Evolutionary conservation across 2,329 filamentous ascomycete genomes (phyloP), one percentile per base, ranked within the genome.

Genomic region (Orbilia quercus): DNA sequence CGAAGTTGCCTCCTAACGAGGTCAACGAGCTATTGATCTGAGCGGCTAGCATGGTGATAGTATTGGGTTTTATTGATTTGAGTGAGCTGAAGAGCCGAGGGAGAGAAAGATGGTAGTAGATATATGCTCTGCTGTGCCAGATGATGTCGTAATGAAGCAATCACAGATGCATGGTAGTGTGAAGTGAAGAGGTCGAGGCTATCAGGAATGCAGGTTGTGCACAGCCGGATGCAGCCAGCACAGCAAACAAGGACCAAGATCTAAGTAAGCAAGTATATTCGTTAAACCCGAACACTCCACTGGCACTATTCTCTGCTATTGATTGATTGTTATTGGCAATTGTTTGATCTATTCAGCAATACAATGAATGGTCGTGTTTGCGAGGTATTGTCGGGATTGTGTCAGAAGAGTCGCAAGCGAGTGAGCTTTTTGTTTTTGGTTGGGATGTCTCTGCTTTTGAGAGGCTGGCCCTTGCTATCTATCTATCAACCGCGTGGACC

Each of bases 401-500:
- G 36, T 14, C 25, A n/a, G 38, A 44, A 65, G 23, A 38, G 14
- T 40, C 44, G 62, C 51, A 51, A 66, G 53, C 47, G 34, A 58
- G 51, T 36, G 62, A 57, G 51, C 48, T 64, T 64, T 55, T 31
- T 31, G 5, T 31, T 31, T 69, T 66, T 47, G 47, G 64, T 53
- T 53, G 48, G 54, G 64, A 69, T 69, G 53, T 34, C 63, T 69
- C 48, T 22, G 44, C 34, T 66, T 31, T 67, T 59, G 62, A 66
- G 62, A 57, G 16, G 16, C 7, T 53, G 42, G 51, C 44, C 31
- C 36, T 31, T 38, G 42, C n/a, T n/a, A n/a, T n/a, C n/a, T 54
- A 23, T 40, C 38, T 20, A 47, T 44, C 42, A 50, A 4, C 62
- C 65, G 63, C 65, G 65, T 70, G 65, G 65, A 42, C 7, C 42